A percentile compares a stretch with the other conserved stretches of the same genome.
phyloP scores from a whole-genome alignment of 2,329 filamentous ascomycete species.

The Colletotrichum magnum region DNA sequence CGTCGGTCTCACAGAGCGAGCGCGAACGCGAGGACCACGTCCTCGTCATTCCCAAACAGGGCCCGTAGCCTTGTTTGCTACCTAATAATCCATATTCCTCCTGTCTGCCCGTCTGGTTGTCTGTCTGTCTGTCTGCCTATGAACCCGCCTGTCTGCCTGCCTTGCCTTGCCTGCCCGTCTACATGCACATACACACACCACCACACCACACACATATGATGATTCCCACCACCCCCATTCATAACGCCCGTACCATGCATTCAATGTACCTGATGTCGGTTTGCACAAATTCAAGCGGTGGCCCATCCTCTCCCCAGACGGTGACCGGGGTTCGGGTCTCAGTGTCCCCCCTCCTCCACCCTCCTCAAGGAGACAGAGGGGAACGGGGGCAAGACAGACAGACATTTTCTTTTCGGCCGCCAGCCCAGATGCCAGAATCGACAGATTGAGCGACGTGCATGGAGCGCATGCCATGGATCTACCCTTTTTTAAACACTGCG shows the following conservation, averaged over 20 bases:
- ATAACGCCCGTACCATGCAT: slow-evolving; percentile 17
- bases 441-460: slow-evolving; percentile 40
- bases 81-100: background rate
- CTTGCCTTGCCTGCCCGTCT: background rate
- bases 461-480: slow-evolving; percentile 37
- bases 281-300: slow-evolving; percentile 1
- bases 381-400: slow-evolving; percentile 15
- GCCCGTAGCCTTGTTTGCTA: slow-evolving; percentile 37
- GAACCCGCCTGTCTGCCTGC: background rate
- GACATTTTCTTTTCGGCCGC: slow-evolving; percentile 15
- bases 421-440: slow-evolving; percentile 20
- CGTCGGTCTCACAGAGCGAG: slow-evolving; percentile 7
- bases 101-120: too few relatives aligned
- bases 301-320: slow-evolving; percentile 23
- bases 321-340: slow-evolving; percentile 29
- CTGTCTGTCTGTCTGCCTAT: too few relatives aligned
- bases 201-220: background rate
- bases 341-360: too few relatives aligned
- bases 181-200: too few relatives aligned
- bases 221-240: slow-evolving; percentile 14
- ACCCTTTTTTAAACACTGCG: slow-evolving; percentile 23
- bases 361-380: slow-evolving; percentile 4
- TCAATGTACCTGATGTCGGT: slow-evolving; percentile 1
- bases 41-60: slow-evolving; percentile 39
- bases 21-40: slow-evolving; percentile 13